Conservation (phyloP, 306 rosid genomes). For the Lotus japonicus region DNA sequence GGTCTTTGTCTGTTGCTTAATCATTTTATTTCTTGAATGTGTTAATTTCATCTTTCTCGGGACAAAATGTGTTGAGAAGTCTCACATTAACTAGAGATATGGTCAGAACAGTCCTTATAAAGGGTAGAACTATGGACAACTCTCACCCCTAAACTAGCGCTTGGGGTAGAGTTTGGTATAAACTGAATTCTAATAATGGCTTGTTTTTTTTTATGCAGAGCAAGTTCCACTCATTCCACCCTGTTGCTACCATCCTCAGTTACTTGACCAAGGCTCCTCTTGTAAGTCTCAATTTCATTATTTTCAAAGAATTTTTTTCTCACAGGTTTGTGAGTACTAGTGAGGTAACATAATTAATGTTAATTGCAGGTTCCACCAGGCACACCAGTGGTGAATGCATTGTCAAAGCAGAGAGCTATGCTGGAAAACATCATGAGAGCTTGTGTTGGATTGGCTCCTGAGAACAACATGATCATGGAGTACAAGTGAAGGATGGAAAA, state of each 20-base stretch:
- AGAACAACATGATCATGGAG: conserved; percentile 96
- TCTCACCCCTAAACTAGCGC: no score
- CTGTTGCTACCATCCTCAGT: conserved; percentile 90
- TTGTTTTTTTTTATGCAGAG: conserved; percentile 39
- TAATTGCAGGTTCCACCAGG: conserved; percentile 83
- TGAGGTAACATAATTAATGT: neutral
- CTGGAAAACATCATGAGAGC: conserved; percentile 92
- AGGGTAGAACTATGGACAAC: no score
- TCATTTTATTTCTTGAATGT: neutral
- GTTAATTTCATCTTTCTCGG: neutral
- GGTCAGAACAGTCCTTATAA: no score
- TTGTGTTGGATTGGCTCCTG: conserved; percentile 97
- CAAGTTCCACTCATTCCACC: conserved; percentile 95
- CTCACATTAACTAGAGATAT: no score
- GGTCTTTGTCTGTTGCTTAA: conserved; percentile 27
- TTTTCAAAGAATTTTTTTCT: neutral
- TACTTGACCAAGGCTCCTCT: conserved; percentile 95
- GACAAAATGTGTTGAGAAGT: neutral
- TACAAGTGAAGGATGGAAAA: conserved; percentile 59
- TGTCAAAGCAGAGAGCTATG: conserved; percentile 95
- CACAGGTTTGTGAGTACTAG: neutral
- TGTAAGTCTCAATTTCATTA: conserved; percentile 36
- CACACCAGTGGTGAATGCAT: conserved; percentile 93
- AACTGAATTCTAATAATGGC: no score
- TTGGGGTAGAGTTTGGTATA: no score